These are phyloP conservation scores for Amaranthus cruentus DNA, from an alignment of 148 eudicot genomes.

Conservation along the genomic window DNA sequence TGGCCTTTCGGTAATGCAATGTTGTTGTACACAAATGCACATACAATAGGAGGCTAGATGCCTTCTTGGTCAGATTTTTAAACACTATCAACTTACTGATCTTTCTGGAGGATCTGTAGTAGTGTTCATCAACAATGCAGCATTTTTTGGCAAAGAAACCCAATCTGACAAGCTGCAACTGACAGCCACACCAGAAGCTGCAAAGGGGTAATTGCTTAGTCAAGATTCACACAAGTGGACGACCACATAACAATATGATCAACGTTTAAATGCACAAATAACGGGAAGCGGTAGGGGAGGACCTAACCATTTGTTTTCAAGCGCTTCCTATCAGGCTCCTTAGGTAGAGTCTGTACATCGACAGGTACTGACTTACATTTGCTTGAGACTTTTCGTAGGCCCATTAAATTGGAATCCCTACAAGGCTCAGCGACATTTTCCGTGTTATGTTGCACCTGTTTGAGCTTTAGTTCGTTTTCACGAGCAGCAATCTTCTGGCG, in stretches of 20 bases:
- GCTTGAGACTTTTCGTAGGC: conserved; percentile 24
- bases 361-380: conserved; percentile 24
- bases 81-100: conserved; percentile 34
- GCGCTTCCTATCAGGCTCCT: conserved; percentile 49
- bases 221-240: background rate
- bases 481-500: conserved; percentile 56
- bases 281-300: background rate
- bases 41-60: background rate
- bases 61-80: background rate
- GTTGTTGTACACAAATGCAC: background rate
- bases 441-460: conserved; percentile 35
- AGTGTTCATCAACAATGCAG: conserved; percentile 15
- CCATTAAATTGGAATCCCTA: conserved; percentile 24
- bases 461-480: conserved; percentile 60
- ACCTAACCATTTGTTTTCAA: conserved; percentile 24
- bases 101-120: conserved; percentile 17
- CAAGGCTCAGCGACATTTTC: conserved; percentile 29
- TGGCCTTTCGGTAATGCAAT: background rate
- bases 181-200: conserved; percentile 31
- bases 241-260: background rate
- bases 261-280: background rate
- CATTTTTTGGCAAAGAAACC: conserved; percentile 26
- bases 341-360: conserved; percentile 26
- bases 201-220: conserved; percentile 12
- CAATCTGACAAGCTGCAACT: conserved; percentile 31